Percentiles rank a stretch among this genome's conserved stretches.
Conservation (phyloP, 257 asterid genomes). For the Solanum neorickii region DNA sequence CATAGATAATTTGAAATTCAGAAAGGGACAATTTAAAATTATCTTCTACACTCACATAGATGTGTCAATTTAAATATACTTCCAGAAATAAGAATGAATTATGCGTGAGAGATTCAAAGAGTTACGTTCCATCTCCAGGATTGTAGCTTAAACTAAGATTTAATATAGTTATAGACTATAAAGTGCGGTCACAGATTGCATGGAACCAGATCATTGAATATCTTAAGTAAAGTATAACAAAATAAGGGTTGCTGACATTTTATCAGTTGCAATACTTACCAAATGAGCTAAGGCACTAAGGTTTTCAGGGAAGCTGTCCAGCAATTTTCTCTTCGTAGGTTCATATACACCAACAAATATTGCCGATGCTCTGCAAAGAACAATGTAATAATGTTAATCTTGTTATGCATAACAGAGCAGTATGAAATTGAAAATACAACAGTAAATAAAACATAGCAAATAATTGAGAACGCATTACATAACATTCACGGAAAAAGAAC, state of each 20-base stretch:
- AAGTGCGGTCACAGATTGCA: not conserved
- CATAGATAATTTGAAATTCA: not conserved
- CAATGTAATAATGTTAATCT: not conserved
- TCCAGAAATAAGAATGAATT: not conserved
- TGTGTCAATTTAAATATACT: not conserved
- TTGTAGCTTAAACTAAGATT: not conserved
- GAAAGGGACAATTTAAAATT: not conserved
- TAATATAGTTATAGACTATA: not conserved
- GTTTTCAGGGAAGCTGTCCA: conserved; percentile 41
- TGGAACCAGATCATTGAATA: not conserved
- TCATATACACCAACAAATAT: conserved; percentile 62
- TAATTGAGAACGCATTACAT: not conserved
- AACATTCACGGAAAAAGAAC: not conserved
- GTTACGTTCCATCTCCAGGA: not conserved
- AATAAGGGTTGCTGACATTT: not conserved
- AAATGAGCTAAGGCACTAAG: conserved; percentile 58
- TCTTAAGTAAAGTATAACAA: not conserved
- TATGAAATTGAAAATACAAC: not conserved
- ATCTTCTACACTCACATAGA: not conserved
- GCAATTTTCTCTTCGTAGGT: conserved; percentile 47
- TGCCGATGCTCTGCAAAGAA: conserved; percentile 55
- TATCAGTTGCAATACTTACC: conserved; percentile 21
- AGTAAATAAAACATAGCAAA: not conserved
- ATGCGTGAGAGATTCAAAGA: not conserved
- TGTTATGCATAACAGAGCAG: not conserved